Conservation (phyloP, 2,329 filamentous ascomycete genomes). For the Sarocladiaceae sp. region DNA sequence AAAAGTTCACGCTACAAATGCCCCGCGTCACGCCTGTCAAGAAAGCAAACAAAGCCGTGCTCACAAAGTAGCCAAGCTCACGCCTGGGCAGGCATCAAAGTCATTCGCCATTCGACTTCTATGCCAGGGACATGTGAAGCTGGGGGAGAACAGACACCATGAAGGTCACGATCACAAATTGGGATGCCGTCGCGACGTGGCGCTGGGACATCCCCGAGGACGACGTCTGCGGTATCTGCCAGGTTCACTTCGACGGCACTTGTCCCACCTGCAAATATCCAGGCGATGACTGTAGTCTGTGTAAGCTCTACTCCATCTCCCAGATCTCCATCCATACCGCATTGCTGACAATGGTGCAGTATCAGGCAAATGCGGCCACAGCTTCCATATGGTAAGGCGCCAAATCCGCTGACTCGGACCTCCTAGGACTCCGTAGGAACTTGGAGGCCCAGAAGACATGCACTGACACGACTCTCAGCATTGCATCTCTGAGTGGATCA, state of each 20-base stretch:
- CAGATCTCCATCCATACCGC: neutral
- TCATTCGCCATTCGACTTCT: too few relatives aligned
- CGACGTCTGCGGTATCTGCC: slow-evolving; percentile 97
- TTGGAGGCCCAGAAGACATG: too few relatives aligned
- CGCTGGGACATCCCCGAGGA: slow-evolving; percentile 96
- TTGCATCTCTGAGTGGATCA: slow-evolving; percentile 93
- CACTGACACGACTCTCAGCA: slow-evolving; percentile 50
- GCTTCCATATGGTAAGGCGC: slow-evolving; percentile 81
- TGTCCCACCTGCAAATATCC: slow-evolving; percentile 98
- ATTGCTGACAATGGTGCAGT: slow-evolving; percentile 45
- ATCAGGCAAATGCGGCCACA: slow-evolving; percentile 93
- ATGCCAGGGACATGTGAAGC: too few relatives aligned
- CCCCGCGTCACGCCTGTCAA: neutral
- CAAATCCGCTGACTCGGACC: neutral
- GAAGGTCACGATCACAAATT: slow-evolving; percentile 93
- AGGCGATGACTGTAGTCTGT: slow-evolving; percentile 86
- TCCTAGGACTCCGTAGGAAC: too few relatives aligned
- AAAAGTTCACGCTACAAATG: neutral
- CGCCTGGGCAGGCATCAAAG: too few relatives aligned
- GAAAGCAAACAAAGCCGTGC: too few relatives aligned
- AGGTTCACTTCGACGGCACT: slow-evolving; percentile 94
- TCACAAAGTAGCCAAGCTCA: too few relatives aligned
- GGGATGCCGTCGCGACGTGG: slow-evolving; percentile 94
- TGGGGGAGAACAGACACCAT: too few relatives aligned
- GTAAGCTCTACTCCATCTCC: slow-evolving; percentile 51